Evolutionary conservation across 352 stramenopile species (phyloP).

Genomic region (Pythium aphanidermatum): DNA sequence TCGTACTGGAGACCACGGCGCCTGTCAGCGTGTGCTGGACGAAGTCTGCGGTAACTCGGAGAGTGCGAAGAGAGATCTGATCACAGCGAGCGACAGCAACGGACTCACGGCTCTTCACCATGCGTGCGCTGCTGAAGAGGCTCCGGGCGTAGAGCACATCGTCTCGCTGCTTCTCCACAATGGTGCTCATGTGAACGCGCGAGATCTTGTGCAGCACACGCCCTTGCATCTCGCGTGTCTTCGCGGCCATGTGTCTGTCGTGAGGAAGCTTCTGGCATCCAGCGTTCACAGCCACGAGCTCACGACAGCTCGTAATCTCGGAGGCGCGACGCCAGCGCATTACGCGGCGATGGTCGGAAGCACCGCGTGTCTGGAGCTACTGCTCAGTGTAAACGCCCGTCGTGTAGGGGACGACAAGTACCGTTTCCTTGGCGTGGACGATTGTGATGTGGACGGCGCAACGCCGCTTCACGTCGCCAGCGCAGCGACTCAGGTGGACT

Average conservation of each 20-base stretch:
- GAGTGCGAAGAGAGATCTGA: slow-evolving; percentile 8
- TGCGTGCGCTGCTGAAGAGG: slow-evolving; percentile 24
- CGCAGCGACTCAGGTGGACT: slow-evolving; percentile 27
- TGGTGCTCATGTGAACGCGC: slow-evolving; percentile 24
- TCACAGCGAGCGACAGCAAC: slow-evolving; percentile 16
- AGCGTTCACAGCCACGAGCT: slow-evolving; percentile 5
- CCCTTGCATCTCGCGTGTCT: slow-evolving; percentile 58
- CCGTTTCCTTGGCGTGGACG: slow-evolving; percentile 47
- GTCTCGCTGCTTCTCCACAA: slow-evolving; percentile 38
- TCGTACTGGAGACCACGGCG: slow-evolving; percentile 35
- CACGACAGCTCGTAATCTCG: slow-evolving; percentile 29
- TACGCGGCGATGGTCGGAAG: slow-evolving; percentile 37
- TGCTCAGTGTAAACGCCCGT: slow-evolving; percentile 49
- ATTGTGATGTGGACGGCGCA: slow-evolving; percentile 31
- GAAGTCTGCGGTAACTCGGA: slow-evolving; percentile 17
- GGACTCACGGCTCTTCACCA: slow-evolving; percentile 46
- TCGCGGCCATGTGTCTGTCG: slow-evolving; percentile 18
- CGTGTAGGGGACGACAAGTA: slow-evolving; percentile 33
- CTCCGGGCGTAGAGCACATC: slow-evolving; percentile 31
- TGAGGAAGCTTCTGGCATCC: slow-evolving; percentile 19
- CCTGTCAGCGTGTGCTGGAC: slow-evolving; percentile 32
- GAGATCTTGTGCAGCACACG: slow-evolving; percentile 42
- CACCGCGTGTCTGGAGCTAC: slow-evolving; percentile 46
- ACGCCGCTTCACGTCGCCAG: slow-evolving; percentile 63
- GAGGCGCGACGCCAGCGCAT: slow-evolving; percentile 48